Conservation (phyloP, 164 flowering plant species). For the Chimonanthus salicifolius region DNA sequence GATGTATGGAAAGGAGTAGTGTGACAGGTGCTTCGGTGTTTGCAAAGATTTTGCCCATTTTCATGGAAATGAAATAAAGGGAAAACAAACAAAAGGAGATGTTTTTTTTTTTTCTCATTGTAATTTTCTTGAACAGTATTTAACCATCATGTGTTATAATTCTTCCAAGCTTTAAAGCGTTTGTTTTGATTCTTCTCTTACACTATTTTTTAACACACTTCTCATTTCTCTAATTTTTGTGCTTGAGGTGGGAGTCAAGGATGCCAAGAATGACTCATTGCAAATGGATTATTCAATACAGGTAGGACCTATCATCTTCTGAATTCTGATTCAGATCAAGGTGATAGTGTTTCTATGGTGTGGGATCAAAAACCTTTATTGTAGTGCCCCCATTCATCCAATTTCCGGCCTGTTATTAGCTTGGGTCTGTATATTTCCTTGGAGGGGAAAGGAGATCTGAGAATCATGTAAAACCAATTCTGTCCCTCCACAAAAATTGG, state of each 20-base stretch:
- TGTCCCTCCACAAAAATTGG: too few relatives aligned
- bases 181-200: neutral
- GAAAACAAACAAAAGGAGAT: neutral
- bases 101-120: neutral
- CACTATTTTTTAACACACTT: neutral
- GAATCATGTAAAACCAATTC: too few relatives aligned
- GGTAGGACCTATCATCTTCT: neutral
- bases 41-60: neutral
- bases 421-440: too few relatives aligned
- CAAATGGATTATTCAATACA: neutral
- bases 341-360: neutral
- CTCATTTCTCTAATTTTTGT: neutral
- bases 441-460: too few relatives aligned
- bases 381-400: too few relatives aligned
- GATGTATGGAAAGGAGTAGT: neutral
- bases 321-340: neutral
- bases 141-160: neutral
- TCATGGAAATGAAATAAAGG: neutral
- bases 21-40: neutral
- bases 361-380: neutral
- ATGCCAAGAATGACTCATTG: neutral
- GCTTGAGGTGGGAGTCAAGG: neutral
- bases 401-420: too few relatives aligned
- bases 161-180: neutral
- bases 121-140: neutral